Conservation (phyloP, 768 basidiomycete species). For the Trametes villosa region DNA sequence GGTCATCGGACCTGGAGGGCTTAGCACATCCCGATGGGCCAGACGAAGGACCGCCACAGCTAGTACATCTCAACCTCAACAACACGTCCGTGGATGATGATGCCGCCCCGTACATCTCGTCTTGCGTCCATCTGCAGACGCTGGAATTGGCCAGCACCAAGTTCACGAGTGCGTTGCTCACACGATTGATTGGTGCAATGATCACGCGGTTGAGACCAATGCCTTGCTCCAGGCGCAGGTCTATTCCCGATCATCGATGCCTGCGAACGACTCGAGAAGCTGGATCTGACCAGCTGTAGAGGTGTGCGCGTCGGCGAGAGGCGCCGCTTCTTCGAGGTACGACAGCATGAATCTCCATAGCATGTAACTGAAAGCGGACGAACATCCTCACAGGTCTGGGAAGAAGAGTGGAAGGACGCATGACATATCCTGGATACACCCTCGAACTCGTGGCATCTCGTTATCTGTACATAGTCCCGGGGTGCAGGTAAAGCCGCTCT, state of each 20-base stretch:
- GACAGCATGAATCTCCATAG: slow-evolving; percentile 3
- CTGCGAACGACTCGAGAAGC: slow-evolving; percentile 53
- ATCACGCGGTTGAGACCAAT: not conserved
- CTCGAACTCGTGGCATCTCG: not conserved
- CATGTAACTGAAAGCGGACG: not conserved
- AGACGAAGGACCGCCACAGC: slow-evolving; percentile 38
- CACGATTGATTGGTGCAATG: not conserved
- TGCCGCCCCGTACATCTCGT: slow-evolving; percentile 54
- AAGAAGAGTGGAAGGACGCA: slow-evolving; percentile 37
- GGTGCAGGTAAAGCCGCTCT: not conserved
- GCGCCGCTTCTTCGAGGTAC: slow-evolving; percentile 68
- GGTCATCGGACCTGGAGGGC: slow-evolving; percentile 54
- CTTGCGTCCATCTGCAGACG: slow-evolving; percentile 51
- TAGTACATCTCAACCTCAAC: slow-evolving; percentile 58
- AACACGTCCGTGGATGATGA: slow-evolving; percentile 66
- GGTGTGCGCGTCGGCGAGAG: slow-evolving; percentile 62
- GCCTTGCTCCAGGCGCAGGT: slow-evolving; percentile 47
- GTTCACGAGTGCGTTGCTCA: slow-evolving; percentile 52
- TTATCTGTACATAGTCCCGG: not conserved
- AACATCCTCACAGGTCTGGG: slow-evolving; percentile 24
- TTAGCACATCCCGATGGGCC: slow-evolving; percentile 42
- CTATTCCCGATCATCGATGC: slow-evolving; percentile 61
- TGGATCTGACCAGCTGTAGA: slow-evolving; percentile 71
- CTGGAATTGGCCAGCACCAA: slow-evolving; percentile 63
- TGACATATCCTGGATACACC: not conserved